Evolutionary conservation across 202 grass and related monocot genomes (phyloP).

Genomic region (Carex arenaria): DNA sequence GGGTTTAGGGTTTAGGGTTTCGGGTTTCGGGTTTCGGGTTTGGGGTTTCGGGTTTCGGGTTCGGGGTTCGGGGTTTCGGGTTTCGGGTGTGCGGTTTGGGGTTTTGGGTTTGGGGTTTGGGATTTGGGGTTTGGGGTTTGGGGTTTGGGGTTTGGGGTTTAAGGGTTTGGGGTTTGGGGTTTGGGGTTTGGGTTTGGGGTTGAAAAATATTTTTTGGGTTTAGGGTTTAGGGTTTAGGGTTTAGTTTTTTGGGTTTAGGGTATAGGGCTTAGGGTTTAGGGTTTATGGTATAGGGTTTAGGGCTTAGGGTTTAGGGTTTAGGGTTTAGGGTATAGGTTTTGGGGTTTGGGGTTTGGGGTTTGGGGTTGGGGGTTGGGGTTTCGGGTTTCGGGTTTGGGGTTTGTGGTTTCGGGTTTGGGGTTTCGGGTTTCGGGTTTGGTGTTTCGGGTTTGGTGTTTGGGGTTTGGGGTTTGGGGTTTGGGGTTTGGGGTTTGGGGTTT

Average conservation of each 20-base stretch:
- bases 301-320: constrained; percentile 25
- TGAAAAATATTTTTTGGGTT: constrained; percentile 26
- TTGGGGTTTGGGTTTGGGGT: constrained; percentile 24
- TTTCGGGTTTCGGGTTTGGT: constrained; percentile 18
- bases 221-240: constrained; percentile 31
- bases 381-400: constrained; percentile 14
- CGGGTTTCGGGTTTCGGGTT: constrained; percentile 16
- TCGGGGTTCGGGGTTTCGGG: constrained; percentile 18
- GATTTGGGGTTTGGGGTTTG: constrained; percentile 8
- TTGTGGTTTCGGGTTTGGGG: constrained; percentile 24
- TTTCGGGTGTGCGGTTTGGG: background rate
- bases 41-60: constrained; percentile 8
- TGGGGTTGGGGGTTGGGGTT: constrained; percentile 18
- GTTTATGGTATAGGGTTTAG: constrained; percentile 8
- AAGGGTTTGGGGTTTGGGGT: constrained; percentile 26
- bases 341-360: constrained; percentile 14
- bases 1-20: background rate
- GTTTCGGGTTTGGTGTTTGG: constrained; percentile 14
- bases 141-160: constrained; percentile 23
- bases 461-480: constrained; percentile 30
- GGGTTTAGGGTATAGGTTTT: constrained; percentile 9
- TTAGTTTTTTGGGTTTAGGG: constrained; percentile 22
- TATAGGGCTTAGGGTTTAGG: constrained; percentile 15
- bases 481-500: constrained; percentile 33
- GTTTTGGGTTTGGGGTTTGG: background rate